These are phyloP conservation scores for Oenanthe javanica DNA, from an alignment of 140 eudicot genomes.

Conservation along the genomic window DNA sequence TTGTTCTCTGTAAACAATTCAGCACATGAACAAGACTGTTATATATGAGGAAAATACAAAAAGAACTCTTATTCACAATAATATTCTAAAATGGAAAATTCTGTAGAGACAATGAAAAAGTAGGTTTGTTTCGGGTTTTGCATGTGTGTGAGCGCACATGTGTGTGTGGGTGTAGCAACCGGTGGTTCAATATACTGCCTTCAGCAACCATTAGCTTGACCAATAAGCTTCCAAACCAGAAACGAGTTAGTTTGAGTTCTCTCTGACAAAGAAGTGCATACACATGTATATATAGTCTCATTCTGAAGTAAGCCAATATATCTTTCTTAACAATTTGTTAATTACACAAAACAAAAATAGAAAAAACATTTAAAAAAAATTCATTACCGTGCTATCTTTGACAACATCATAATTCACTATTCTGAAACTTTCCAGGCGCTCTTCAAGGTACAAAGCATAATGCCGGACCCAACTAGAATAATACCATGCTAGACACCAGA, in stretches of 20 bases:
- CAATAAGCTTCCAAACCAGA: neutral
- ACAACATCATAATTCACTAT: conserved; percentile 76
- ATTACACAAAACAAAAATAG: neutral
- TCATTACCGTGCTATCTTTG: conserved; percentile 55
- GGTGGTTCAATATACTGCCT: neutral
- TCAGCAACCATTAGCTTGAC: neutral
- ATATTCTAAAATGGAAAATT: neutral
- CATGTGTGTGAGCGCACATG: neutral
- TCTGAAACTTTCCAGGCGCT: conserved; percentile 72
- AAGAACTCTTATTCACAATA: neutral
- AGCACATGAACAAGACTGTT: neutral
- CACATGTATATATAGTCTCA: neutral
- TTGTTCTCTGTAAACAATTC: conserved; percentile 49
- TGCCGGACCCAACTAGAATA: conserved; percentile 84
- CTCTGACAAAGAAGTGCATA: neutral
- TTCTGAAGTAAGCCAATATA: neutral
- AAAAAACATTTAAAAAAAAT: neutral
- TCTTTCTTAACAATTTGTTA: neutral
- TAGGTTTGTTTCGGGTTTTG: neutral
- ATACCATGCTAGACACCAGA: conserved; percentile 76
- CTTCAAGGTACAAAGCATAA: conserved; percentile 76
- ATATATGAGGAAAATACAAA: neutral
- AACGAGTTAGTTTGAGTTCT: neutral
- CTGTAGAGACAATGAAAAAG: neutral
- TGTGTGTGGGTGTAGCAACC: neutral